Evolutionary conservation across 2,329 filamentous ascomycete genomes (phyloP).

Genomic region (Xylaria multiplex): DNA sequence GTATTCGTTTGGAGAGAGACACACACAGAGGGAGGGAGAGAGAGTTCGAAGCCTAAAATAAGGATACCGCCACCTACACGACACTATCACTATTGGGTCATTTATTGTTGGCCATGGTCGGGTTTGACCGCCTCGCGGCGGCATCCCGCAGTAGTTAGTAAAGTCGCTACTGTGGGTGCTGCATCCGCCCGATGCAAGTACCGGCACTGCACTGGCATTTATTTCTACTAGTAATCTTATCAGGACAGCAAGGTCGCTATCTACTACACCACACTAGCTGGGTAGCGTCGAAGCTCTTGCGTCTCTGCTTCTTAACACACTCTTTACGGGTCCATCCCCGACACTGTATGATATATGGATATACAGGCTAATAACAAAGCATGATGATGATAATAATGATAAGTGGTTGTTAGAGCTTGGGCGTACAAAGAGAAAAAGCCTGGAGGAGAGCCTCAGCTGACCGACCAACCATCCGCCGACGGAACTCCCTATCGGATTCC

Average conservation of each 20-base stretch:
- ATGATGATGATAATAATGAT: neutral
- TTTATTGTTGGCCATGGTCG: conserved; percentile 3
- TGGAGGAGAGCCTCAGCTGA: conserved; percentile 11
- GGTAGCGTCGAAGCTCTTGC: neutral
- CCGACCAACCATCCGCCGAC: neutral
- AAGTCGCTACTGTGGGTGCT: conserved; percentile 3
- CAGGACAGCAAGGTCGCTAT: neutral
- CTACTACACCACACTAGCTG: too few species aligned
- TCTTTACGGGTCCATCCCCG: neutral
- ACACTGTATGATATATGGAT: neutral
- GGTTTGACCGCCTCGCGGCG: conserved; percentile 32
- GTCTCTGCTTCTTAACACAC: neutral
- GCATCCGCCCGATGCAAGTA: conserved; percentile 24
- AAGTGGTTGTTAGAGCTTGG: neutral
- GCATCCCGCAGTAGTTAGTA: conserved; percentile 27
- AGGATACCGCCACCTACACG: neutral
- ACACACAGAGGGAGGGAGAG: neutral
- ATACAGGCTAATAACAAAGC: conserved; percentile 3
- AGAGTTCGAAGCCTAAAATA: neutral
- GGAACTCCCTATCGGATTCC: conserved; percentile 15
- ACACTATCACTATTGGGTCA: neutral
- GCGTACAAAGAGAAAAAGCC: neutral
- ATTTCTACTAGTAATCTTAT: neutral
- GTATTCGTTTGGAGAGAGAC: neutral
- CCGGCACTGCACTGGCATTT: conserved; percentile 16